These are phyloP conservation scores for Amorphotheca resinae DNA, from an alignment of 495 filamentous ascomycete species.

Conservation along the genomic window DNA sequence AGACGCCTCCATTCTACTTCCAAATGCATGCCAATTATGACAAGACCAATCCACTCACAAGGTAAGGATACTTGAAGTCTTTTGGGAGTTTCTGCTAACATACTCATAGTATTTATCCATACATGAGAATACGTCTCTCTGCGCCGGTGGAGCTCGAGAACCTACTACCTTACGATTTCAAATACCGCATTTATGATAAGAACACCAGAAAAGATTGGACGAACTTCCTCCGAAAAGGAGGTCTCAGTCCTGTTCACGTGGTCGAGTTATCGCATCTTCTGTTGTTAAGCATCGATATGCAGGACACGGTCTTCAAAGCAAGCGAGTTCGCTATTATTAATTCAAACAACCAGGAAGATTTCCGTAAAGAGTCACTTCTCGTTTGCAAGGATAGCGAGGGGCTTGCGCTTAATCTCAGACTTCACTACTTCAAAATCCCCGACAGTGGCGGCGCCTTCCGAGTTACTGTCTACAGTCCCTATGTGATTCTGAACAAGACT, in stretches of 20 bases:
- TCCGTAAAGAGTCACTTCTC: conserved; percentile 68
- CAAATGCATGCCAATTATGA: conserved; percentile 80
- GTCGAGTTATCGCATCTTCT: conserved; percentile 91
- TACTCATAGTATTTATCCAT: conserved; percentile 68
- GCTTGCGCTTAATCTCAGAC: conserved; percentile 62
- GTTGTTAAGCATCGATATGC: conserved; percentile 84
- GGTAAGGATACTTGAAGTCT: conserved; percentile 17
- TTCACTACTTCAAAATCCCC: conserved; percentile 89
- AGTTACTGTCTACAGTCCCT: conserved; percentile 84
- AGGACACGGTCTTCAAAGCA: conserved; percentile 86
- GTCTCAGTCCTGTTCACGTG: conserved; percentile 91
- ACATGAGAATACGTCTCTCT: conserved; percentile 83
- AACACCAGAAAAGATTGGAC: conserved; percentile 98
- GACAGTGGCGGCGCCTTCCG: conserved; percentile 94
- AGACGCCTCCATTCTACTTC: conserved; percentile 82
- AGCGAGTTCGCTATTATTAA: conserved; percentile 98
- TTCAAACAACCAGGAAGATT: conserved; percentile 75
- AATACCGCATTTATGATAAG: conserved; percentile 96
- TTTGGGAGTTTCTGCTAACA: conserved; percentile 23
- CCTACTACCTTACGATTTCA: conserved; percentile 92
- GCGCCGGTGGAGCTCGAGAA: conserved; percentile 93
- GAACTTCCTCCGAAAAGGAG: conserved; percentile 91
- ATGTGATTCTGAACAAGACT: conserved; percentile 90
- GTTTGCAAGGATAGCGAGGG: conserved; percentile 73
- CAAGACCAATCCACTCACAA: conserved; percentile 66